phyloP scores from a whole-genome alignment of 75 land plant genomes.

The Pinus tabuliformis region DNA sequence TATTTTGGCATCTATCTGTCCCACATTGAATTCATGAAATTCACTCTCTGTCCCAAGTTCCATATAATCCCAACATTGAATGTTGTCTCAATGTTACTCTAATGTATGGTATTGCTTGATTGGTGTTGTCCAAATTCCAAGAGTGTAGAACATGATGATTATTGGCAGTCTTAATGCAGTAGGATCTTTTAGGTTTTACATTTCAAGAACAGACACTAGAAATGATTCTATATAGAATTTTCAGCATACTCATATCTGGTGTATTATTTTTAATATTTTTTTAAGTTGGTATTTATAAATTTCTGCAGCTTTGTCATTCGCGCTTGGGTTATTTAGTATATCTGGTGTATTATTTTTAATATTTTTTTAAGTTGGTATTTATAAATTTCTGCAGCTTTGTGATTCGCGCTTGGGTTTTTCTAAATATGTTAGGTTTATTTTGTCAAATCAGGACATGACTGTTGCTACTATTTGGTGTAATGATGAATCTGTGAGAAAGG shows the following conservation, averaged over 20 bases:
- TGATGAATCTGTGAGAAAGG: slow-evolving; percentile 61
- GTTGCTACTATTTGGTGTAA: slow-evolving; percentile 79
- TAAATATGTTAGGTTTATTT: neutral
- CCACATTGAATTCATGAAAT: neutral
- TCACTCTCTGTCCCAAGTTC: too few species aligned
- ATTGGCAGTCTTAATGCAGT: neutral
- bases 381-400: neutral
- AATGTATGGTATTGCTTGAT: neutral
- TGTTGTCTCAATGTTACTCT: neutral
- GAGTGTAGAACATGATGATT: neutral
- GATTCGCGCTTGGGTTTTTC: neutral
- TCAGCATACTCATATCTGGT: too few species aligned
- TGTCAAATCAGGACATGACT: slow-evolving; percentile 47
- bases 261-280: neutral
- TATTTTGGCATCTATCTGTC: neutral
- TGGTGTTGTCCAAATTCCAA: neutral
- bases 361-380: neutral
- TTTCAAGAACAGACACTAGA: neutral
- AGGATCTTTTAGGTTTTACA: neutral
- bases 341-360: neutral
- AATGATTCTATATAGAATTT: too few species aligned
- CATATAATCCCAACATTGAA: too few species aligned
- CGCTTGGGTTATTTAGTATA: neutral
- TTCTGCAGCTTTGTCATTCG: neutral
- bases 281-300: neutral